Evolutionary conservation across 805 yeast species (phyloP).

Genomic region (Ascoidea tarda): DNA sequence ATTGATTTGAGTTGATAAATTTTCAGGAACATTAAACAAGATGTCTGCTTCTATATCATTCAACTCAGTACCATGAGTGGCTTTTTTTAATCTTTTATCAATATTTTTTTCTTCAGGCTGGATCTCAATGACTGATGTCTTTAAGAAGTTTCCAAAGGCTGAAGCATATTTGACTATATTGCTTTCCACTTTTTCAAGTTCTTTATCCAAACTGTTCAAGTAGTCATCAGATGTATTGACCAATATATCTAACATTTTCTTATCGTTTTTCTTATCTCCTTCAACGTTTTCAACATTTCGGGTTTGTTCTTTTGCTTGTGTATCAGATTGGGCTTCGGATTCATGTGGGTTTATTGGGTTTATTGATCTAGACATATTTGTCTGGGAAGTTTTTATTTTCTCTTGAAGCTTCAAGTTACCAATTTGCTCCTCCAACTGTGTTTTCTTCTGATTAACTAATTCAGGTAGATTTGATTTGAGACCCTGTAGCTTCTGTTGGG

Average conservation of each 20-base stretch:
- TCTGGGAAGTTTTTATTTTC: conserved; percentile 7
- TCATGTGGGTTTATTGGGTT: conserved; percentile 12
- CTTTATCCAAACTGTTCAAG: conserved; percentile 59
- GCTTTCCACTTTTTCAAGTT: conserved; percentile 60
- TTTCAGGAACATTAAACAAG: conserved; percentile 29
- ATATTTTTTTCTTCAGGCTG: conserved; percentile 11
- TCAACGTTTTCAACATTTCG: conserved; percentile 8
- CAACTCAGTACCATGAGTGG: conserved; percentile 13
- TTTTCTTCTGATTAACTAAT: conserved; percentile 5
- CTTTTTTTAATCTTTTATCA: conserved; percentile 14
- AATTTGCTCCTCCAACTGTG: conserved; percentile 6
- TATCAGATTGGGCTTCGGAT: conserved; percentile 10
- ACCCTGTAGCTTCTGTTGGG: conserved; percentile 7
- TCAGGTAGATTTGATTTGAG: conserved; percentile 1
- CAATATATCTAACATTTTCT: conserved; percentile 17
- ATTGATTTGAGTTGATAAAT: conserved; percentile 20
- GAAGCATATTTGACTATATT: conserved; percentile 46
- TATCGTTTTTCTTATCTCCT: conserved; percentile 12
- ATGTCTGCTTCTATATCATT: conserved; percentile 24
- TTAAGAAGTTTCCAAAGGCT: conserved; percentile 43
- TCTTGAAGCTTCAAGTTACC: conserved; percentile 2
- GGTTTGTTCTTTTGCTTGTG: not conserved
- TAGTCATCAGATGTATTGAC: conserved; percentile 38
- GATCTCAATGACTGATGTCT: conserved; percentile 21
- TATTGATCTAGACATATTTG: conserved; percentile 4